Base-by-base conservation (phyloP, 2,329 filamentous ascomycete genomes). In the Fusarium brachygibbosum region DNA sequence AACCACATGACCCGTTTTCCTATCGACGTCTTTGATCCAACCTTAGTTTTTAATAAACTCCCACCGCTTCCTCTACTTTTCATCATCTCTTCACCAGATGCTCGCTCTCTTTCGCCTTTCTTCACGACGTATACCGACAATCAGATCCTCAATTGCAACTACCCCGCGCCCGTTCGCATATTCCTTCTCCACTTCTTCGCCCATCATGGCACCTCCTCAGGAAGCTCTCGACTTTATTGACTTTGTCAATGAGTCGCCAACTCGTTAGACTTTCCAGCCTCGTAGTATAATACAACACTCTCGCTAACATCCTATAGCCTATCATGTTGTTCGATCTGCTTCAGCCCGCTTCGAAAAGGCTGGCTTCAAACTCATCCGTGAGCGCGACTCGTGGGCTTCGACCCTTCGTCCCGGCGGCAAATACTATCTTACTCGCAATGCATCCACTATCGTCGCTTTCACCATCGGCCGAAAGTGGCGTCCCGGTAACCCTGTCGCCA, bases 351-450 rank as follows among this genome's bases (percentile, higher is more conserved):
- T 99, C 54, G 87, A 91, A 73, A 88, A 91, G 73, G 94, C 93
- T 50, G 94, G 95, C 62, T 99, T 98, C 85, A 86, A 88, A 75
- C 88, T 91, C 74, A 93, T 99, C 82, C 93, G 90, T 85, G 95
- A 98, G 82, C 92, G 93, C 74, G 93, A 98, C 76, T 90, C 92
- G 46, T 98, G 96, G 95, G 87, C 91, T 16, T 89, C 91, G 2
- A 88, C 86, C 45, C 87, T 97, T 66, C 87, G 89, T 59, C 93
- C 94, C 23, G 94, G 95, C 68, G 94, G 95, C 69, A 98, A 97
- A 82, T 98, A 98, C 85, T 98, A 94, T 82, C 88, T 98, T 76
- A 98, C 95, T 48, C 91, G 95, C 70, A 98, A 98, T 82, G 91
- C 88, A 62, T 97, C 94, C 28, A 97, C 95, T 49, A 92, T 98